Percentiles rank a stretch among this genome's conserved stretches.
Conservation (phyloP, 2,329 filamentous ascomycete species). For the Amphichorda felina region DNA sequence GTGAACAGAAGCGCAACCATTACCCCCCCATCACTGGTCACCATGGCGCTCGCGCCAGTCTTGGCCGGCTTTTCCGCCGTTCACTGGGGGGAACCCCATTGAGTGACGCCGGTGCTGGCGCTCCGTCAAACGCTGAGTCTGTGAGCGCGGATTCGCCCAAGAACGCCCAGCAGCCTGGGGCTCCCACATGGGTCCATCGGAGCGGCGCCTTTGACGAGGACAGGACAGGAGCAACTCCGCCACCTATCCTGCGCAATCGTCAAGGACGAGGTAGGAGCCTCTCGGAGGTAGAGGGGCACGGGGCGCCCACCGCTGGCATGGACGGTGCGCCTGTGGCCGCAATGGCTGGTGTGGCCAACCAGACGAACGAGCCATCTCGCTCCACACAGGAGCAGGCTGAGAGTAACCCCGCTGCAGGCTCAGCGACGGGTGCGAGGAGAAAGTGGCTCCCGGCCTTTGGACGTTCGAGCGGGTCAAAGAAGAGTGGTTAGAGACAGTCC, state of each 20-base stretch:
- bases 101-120: background rate
- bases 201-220: slow-evolving; percentile 26
- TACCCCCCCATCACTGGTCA: slow-evolving; percentile 40
- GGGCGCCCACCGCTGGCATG: background rate
- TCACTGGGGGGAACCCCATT: slow-evolving; percentile 24
- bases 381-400: slow-evolving; percentile 4
- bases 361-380: slow-evolving; percentile 1
- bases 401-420: background rate
- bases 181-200: slow-evolving; percentile 18
- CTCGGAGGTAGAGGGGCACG: background rate
- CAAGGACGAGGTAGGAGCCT: slow-evolving; percentile 9
- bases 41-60: slow-evolving; percentile 25
- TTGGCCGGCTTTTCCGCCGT: slow-evolving; percentile 39
- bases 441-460: slow-evolving; percentile 24
- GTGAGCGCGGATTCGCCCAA: background rate
- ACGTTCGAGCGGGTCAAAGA: slow-evolving; percentile 11
- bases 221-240: slow-evolving; percentile 37
- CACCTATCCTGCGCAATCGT: slow-evolving; percentile 39
- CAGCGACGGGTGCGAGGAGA: slow-evolving; percentile 14
- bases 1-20: slow-evolving; percentile 24
- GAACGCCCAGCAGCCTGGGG: background rate
- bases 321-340: background rate
- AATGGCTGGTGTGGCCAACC: background rate
- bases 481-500: slow-evolving; percentile 3
- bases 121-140: background rate